Base-by-base conservation (phyloP, 805 yeast species). In the Saturnispora mendoncae region DNA sequence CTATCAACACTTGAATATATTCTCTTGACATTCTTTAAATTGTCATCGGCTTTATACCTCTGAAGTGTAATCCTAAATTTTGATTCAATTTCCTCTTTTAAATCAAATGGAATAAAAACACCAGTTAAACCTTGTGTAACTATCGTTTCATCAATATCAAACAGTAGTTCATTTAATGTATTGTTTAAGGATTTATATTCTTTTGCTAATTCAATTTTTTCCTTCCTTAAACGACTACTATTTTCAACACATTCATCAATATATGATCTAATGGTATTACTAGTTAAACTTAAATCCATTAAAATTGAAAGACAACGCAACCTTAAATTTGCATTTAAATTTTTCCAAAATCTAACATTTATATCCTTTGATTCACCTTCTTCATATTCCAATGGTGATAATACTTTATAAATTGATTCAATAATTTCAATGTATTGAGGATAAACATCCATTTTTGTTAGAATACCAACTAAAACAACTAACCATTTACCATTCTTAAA, bases 401-500 rank as follows among this genome's bases (percentile, higher is more conserved):
- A 57, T 2, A 58, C 52, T 28, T 67, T 68, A 41, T 73, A 73
- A 2, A 80, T 71, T 25, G 69, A 66, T 5, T 60, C 62, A 36
- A 81, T 76, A 17, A 68, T 67, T 1, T 64, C 61, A 20, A 64
- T 55, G 61, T 74, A 81, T 12, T 69, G 71, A 1, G 78, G 75
- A 30, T 78, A 67, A 48, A 77, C 69, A 35, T 76, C 76, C 13
- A 76, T 75, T 37, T 69, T 65, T 17, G 77, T 74, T 32, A 88
- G 67, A 2, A 87, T 66, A 25, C 95, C 95, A 37, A 87, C 57
- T 33, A 88, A 58, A 33, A 82, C 72, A 31, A 81, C 69, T 51
- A 85, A 80, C 96, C 97, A 90, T 41, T 76, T 77, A 4, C 95
- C 94, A 52, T 85, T 87, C 51, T 71, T 76, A 58, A 84, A 92